phyloP scores from a whole-genome alignment of 176 grass and related monocot genomes.

The Phyllostachys edulis region DNA sequence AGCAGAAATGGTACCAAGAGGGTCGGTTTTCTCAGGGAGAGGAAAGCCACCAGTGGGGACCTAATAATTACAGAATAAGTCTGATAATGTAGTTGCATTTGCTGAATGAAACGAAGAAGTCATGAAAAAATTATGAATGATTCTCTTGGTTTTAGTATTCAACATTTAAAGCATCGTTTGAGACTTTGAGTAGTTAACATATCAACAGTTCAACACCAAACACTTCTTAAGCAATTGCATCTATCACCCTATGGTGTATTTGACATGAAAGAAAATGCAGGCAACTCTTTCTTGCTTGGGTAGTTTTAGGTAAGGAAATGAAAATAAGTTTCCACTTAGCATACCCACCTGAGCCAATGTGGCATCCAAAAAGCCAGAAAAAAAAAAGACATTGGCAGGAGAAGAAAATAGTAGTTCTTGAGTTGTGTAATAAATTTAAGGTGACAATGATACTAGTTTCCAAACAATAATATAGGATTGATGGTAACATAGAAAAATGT shows the following conservation, averaged over 20 bases:
- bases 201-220: constrained; percentile 3
- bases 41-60: constrained; percentile 88
- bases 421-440: not conserved
- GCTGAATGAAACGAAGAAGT: not conserved
- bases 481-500: constrained; percentile 8
- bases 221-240: not conserved
- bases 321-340: not conserved
- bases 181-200: not conserved
- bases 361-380: not conserved
- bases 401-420: not conserved
- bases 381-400: not conserved
- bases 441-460: not conserved
- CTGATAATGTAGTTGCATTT: not conserved
- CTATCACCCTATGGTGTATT: not conserved
- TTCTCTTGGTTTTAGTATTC: not conserved
- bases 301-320: constrained; percentile 8
- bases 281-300: not conserved
- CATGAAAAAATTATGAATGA: not conserved
- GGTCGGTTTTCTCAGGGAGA: constrained; percentile 72
- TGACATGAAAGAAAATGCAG: constrained; percentile 28
- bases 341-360: not conserved
- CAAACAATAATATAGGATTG: not conserved
- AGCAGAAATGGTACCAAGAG: constrained; percentile 90
- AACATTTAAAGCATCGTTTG: not conserved
- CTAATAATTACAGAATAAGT: constrained; percentile 39